These are phyloP conservation scores for Agaricales sp. DNA, from an alignment of 1,284 basidiomycete species.

Conservation along the genomic window DNA sequence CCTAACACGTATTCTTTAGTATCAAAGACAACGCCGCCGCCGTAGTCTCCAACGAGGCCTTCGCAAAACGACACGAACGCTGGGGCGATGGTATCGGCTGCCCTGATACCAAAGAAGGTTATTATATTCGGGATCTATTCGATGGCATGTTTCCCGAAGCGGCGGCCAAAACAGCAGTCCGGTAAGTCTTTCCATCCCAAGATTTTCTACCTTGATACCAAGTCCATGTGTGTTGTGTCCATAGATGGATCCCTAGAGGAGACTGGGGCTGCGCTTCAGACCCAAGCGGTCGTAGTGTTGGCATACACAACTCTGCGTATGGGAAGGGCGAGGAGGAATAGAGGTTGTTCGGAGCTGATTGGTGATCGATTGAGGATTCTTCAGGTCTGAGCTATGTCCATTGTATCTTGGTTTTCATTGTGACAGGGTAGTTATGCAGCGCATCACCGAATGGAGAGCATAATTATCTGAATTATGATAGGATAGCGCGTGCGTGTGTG, in stretches of 20 bases:
- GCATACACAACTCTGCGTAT: slow-evolving; percentile 94
- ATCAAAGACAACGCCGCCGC: slow-evolving; percentile 85
- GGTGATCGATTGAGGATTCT: neutral
- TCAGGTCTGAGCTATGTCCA: neutral
- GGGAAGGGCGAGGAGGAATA: slow-evolving; percentile 13
- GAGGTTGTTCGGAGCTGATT: neutral
- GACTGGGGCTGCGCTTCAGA: slow-evolving; percentile 97
- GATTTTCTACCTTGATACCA: slow-evolving; percentile 8
- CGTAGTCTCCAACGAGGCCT: slow-evolving; percentile 74
- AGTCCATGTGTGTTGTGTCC: slow-evolving; percentile 8
- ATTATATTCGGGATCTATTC: slow-evolving; percentile 91
- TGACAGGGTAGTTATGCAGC: too few relatives aligned
- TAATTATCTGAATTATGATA: slow-evolving; percentile 12
- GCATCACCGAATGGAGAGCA: slow-evolving; percentile 3
- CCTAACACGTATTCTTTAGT: slow-evolving; percentile 24
- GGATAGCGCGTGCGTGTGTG: too few relatives aligned
- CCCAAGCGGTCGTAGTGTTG: slow-evolving; percentile 91
- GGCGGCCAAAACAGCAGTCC: slow-evolving; percentile 87
- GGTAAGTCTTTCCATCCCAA: slow-evolving; percentile 36
- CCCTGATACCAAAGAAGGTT: slow-evolving; percentile 97
- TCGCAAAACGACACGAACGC: slow-evolving; percentile 65
- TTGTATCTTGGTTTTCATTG: neutral
- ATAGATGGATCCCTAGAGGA: slow-evolving; percentile 83
- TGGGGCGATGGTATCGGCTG: slow-evolving; percentile 62
- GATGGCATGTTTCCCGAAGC: slow-evolving; percentile 84